These are phyloP conservation scores for Umbilicus rupestris DNA, from an alignment of 164 flowering plant species.

Conservation along the genomic window DNA sequence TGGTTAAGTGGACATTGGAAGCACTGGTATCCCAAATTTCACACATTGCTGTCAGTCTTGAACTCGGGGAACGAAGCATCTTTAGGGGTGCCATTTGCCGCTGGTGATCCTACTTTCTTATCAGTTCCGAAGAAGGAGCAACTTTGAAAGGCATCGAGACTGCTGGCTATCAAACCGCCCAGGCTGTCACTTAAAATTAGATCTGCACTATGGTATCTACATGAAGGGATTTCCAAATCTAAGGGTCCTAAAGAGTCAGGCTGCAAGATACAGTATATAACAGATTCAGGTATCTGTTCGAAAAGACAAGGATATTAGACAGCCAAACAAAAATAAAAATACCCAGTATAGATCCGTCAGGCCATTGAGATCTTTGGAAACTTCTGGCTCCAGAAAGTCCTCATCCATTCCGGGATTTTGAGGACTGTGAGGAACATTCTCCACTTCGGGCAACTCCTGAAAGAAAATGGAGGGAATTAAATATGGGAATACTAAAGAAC, in stretches of 20 bases:
- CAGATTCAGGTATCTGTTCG: conserved; percentile 3
- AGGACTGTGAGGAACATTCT: conserved; percentile 15
- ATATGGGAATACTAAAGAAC: neutral
- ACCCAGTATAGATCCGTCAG: conserved; percentile 89
- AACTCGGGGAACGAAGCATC: conserved; percentile 29
- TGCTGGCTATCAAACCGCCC: conserved; percentile 74
- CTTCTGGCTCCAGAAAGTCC: conserved; percentile 19
- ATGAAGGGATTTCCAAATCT: conserved; percentile 67
- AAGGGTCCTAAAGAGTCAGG: conserved; percentile 91
- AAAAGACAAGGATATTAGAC: neutral
- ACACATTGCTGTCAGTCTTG: conserved; percentile 35
- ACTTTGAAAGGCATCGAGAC: conserved; percentile 84
- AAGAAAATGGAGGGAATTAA: conserved; percentile 8
- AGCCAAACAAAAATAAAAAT: conserved; percentile 12
- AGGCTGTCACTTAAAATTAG: conserved; percentile 64
- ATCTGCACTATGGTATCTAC: conserved; percentile 60
- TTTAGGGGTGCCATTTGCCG: conserved; percentile 32
- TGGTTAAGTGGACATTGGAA: neutral
- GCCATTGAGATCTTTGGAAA: conserved; percentile 29
- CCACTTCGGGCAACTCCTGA: conserved; percentile 39
- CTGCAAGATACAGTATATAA: conserved; percentile 32
- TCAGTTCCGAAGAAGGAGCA: conserved; percentile 67
- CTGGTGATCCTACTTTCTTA: conserved; percentile 48
- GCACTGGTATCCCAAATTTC: conserved; percentile 8
- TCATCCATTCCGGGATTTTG: conserved; percentile 22